Evolutionary conservation across 1,284 basidiomycete genomes (phyloP).

Genomic region (Hymenochaete sp.): DNA sequence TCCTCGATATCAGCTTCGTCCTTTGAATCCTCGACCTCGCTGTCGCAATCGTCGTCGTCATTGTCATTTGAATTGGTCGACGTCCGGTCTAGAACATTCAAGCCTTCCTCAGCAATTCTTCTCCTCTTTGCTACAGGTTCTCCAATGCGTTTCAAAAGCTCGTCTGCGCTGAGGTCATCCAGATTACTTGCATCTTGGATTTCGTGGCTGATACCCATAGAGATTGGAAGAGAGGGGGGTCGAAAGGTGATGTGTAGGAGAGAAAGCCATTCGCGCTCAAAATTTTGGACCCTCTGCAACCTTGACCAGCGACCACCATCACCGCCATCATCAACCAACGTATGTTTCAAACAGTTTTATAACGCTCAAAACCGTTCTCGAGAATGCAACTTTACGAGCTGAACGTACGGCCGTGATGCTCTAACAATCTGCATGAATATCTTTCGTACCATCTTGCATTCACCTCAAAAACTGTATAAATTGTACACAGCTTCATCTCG

Average conservation of each 20-base stretch:
- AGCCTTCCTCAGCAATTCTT: conserved; percentile 16
- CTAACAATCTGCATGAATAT: background rate
- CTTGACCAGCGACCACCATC: too few relatives aligned
- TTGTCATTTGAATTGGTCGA: conserved; percentile 3
- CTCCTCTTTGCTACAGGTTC: conserved; percentile 25
- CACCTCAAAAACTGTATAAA: conserved; percentile 1
- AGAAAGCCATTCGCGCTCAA: background rate
- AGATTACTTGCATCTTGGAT: background rate
- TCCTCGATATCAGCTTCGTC: conserved; percentile 10
- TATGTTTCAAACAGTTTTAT: too few relatives aligned
- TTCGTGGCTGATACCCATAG: conserved; percentile 4
- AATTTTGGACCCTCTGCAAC: too few relatives aligned
- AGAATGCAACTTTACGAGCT: too few relatives aligned
- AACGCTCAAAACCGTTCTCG: too few relatives aligned
- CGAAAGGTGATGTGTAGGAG: too few relatives aligned
- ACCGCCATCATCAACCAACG: too few relatives aligned
- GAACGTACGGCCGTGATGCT: background rate
- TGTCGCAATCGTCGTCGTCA: conserved; percentile 21
- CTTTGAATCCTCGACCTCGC: conserved; percentile 1
- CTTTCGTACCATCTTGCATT: background rate
- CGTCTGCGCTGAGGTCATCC: conserved; percentile 23
- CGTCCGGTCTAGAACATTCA: background rate
- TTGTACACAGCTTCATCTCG: conserved; percentile 1
- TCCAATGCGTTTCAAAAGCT: conserved; percentile 32
- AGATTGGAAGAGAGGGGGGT: too few relatives aligned